phyloP scores from a whole-genome alignment of 306 rosid genomes.

The Fragaria iinumae region DNA sequence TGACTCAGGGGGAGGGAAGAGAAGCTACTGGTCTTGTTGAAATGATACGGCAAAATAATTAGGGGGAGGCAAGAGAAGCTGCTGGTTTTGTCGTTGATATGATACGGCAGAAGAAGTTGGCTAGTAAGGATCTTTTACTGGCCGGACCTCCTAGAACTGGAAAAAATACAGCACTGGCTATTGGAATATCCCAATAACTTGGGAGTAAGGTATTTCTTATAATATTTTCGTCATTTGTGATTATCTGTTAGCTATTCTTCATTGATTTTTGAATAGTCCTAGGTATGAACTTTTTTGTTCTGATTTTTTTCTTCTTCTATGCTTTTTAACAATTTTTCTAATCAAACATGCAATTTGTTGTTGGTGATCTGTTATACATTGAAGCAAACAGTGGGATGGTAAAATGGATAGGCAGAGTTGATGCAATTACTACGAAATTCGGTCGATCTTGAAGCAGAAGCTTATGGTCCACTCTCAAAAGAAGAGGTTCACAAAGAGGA shows the following conservation, averaged over 20 bases:
- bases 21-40: no score
- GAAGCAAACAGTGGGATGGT: slow-evolving; percentile 98
- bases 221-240: neutral
- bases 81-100: slow-evolving; percentile 87
- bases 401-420: slow-evolving; percentile 94
- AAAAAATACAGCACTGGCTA: slow-evolving; percentile 84
- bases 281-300: neutral
- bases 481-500: slow-evolving; percentile 99
- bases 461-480: slow-evolving; percentile 95
- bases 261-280: neutral
- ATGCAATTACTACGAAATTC: slow-evolving; percentile 93
- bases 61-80: slow-evolving; percentile 92
- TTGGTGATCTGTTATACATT: slow-evolving; percentile 89
- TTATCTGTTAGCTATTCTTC: neutral
- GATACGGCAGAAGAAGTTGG: slow-evolving; percentile 97
- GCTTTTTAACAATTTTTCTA: slow-evolving; percentile 6
- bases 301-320: neutral
- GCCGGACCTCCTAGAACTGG: slow-evolving; percentile 96
- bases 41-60: no score
- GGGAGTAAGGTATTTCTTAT: slow-evolving; percentile 75
- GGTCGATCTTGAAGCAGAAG: slow-evolving; percentile 87
- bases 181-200: slow-evolving; percentile 87
- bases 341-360: slow-evolving; percentile 61
- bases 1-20: slow-evolving; percentile 41
- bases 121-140: slow-evolving; percentile 82